Evolutionary conservation across 768 basidiomycete genomes (phyloP), one percentile per base, ranked within the genome.

Genomic region (Mycena leptocephala): DNA sequence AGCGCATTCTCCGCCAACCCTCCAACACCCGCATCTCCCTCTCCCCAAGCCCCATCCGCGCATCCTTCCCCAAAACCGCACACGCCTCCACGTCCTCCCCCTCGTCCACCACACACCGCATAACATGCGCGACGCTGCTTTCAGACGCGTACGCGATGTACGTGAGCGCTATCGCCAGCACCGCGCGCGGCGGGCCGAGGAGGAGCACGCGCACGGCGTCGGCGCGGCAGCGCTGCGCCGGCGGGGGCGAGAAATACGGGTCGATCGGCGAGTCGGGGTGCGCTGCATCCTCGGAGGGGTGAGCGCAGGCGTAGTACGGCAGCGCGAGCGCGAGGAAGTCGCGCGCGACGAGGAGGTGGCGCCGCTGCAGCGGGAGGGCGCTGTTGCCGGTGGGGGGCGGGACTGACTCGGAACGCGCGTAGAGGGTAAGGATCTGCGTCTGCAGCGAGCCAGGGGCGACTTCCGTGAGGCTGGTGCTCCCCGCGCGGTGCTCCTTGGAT

Each of bases 281-380:
- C 20, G 39, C 6, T 35, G 8, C 22, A n/a, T 43, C 24, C 28
- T 55, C 68, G 24, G 55, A 4, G 10, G 74, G 75, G 41, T 76
- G 59, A 30, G 72, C 72, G 24, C 28, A 70, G 65, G 61, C 59
- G 28, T 78, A 69, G 71, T 78, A 78, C 18, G 77, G 77, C 20
- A 78, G 70, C 35, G 77, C 77, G 18, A 78, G 74, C 2, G 70
- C 74, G 41, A 78, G 77, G n/a, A 78, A 78, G 71, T 78, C 77
- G 55, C 77, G 77, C 24, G 77, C 77, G 28, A 72, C 43, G 46
- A 75, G 66, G 33, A 78, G 51, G 26, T 76, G 77, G 14, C 53
- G 59, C 32, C 10, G 46, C 9, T 5, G 13, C 26, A 75, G 70
- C 37, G 71, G 74, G 35, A 78, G 74, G 6, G 13, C 61, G 46